phyloP scores from a whole-genome alignment of 345 rosid species.

The Ceriops zippeliana region DNA sequence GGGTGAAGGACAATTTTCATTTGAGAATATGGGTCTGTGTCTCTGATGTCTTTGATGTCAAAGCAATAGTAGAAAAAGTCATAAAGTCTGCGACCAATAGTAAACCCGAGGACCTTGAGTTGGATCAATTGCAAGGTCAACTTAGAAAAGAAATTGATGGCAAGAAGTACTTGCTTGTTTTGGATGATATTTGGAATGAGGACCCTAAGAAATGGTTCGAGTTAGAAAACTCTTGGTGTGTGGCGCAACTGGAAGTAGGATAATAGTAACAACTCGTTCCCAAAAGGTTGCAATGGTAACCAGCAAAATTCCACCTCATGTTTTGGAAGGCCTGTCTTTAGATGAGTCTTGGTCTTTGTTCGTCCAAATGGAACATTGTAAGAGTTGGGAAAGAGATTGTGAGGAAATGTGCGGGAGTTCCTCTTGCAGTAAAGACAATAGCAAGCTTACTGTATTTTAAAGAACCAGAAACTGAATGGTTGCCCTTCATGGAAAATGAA shows the following conservation, averaged over 20 bases:
- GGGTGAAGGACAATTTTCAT: conserved; percentile 14
- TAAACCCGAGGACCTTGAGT: not conserved
- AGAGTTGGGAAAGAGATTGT: conserved; percentile 14
- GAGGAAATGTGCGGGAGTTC: conserved; percentile 23
- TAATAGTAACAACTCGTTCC: conserved; percentile 19
- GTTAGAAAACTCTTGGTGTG: not conserved
- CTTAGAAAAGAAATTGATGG: not conserved
- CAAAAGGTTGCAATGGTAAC: conserved; percentile 2
- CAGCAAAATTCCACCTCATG: not conserved
- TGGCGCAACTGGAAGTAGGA: conserved; percentile 15
- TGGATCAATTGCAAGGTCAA: conserved; percentile 3
- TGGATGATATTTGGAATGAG: conserved; percentile 20
- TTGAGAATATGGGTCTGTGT: conserved; percentile 25
- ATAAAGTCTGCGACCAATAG: conserved; percentile 10
- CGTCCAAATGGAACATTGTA: not conserved
- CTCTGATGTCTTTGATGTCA: conserved; percentile 22
- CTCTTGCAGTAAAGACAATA: conserved; percentile 21
- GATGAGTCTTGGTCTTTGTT: conserved; percentile 12
- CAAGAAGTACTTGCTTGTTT: conserved; percentile 14
- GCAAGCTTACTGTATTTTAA: conserved; percentile 1
- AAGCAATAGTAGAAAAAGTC: conserved; percentile 7
- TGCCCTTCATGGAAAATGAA: conserved; percentile 3
- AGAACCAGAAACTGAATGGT: conserved; percentile 12
- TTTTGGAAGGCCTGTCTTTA: conserved; percentile 2
- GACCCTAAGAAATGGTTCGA: not conserved